Base-by-base conservation (phyloP, 371 early-diverging fungal species). In the Syncephalastrum racemosum region DNA sequence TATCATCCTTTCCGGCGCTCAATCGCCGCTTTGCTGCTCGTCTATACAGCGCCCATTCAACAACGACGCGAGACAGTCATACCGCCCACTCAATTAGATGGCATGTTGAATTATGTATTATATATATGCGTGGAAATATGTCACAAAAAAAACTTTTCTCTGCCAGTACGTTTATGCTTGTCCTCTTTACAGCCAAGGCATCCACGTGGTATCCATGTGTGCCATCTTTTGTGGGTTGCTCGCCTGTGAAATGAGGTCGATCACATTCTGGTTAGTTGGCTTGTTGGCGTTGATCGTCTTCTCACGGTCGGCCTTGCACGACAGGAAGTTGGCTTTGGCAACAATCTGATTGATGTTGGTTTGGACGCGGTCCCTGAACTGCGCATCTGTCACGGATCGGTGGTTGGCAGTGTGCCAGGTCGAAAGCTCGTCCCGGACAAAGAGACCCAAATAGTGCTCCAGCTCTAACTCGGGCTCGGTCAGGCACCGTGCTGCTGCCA, bases 161-260 rank as follows among this genome's bases (percentile, higher is more conserved):
- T 31, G 36, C 19, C 14, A 22, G 14, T 14, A 16, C 18, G 4
- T 4, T 51, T 48, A 48, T 48, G 48, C 22, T 48, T 20, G 4
- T 13, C 43, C 6, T 40, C 15, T 53, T 23, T 85, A 88, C 46
- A 90, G 59, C 91, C 91, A 91, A 7, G 89, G 90, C 81, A 89
- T 80, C 91, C 91, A 91, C 15, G 82, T 82, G 50, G 85, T 87
- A 51, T 95, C 96, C 94, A 97, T 94, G 59, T 90, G 89, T 0
- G 95, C 88, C 68, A 97, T 81, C 65, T 94, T 96, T 56, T 90
- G 85, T 4, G 96, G 95, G 56, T 96, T 94, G 36, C 85, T 90
- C 1, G 98, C 98, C 58, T 90, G 86, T 8, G 89, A 87, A 52
- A 97, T 89, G 59, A 97, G 68, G 51, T 95, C 94, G 47, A 95